Evolutionary conservation across 768 basidiomycete species (phyloP), one percentile per base, ranked within the genome.

Genomic region (Piloderma croceum): DNA sequence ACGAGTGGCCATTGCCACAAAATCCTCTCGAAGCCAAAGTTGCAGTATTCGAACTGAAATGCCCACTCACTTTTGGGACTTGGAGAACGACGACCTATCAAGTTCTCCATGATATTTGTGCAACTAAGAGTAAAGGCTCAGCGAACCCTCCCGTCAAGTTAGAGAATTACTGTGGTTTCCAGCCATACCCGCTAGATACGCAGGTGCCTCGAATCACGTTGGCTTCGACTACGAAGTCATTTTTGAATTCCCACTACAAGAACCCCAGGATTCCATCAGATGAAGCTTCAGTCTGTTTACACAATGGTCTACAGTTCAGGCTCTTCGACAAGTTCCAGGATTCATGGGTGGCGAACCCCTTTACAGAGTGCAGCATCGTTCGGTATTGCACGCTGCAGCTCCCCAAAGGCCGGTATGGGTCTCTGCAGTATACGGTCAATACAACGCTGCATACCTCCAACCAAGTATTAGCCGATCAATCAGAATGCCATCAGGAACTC

Each of bases 1-100:
- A 70, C 24, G 75, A 76, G 38, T 72, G 71, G 72, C 75, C 74
- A 0, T 46, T 76, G 27, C 71, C 74, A 1, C 22, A 38, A 1
- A 31, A 47, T 9, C 17, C 13, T 5, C 11, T 50, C 4, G 20
- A 41, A 6, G 59, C 60, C 0, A 51, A 63, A 37, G 48, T 48
- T 0, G 57, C 63, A 11, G 50, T 74, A 2, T 76, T 76, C 37
- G 71, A 76, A 42, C 43, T 73, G 2, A 41, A 48, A 7, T 62
- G 62, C 37, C 74, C 74, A 6, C 24, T 29, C 3, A 42, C 56
- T 7, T 70, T 75, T 46, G 49, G 58, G 4, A 56, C 65, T 39
- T 76, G 74, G 74, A 62, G 75, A 37, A 54, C 51, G 1, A 52
- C 57, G 22, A 73, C 72, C 4, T 66, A 62, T 36, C 47, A 48